A percentile compares a stretch with the other conserved stretches of the same genome.
Conservation (phyloP, 805 yeast genomes). For the Saccharomycopsis babjevae region DNA sequence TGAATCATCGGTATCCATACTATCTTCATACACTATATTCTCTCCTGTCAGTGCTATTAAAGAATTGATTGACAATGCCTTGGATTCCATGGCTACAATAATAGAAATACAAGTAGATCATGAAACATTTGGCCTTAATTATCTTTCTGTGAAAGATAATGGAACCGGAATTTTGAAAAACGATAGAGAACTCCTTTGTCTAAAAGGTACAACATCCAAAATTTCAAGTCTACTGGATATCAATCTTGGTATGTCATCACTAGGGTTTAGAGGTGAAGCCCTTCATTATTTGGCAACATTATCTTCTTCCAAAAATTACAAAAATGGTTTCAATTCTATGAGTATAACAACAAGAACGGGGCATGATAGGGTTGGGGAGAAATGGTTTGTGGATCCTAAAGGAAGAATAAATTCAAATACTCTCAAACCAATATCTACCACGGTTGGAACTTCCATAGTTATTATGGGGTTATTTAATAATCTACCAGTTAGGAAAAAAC, state of each 20-base stretch:
- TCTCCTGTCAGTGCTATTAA: slow-evolving; percentile 30
- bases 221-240: slow-evolving; percentile 26
- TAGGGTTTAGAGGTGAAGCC: slow-evolving; percentile 46
- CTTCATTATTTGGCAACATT: slow-evolving; percentile 30
- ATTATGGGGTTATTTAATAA: slow-evolving; percentile 26
- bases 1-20: slow-evolving; percentile 10
- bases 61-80: slow-evolving; percentile 33
- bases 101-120: slow-evolving; percentile 31
- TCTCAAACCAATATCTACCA: slow-evolving; percentile 22
- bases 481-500: slow-evolving; percentile 27
- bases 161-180: slow-evolving; percentile 29
- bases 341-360: slow-evolving; percentile 26
- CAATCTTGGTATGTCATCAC: slow-evolving; percentile 21
- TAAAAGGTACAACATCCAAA: slow-evolving; percentile 35
- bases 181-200: slow-evolving; percentile 29
- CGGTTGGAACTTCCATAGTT: slow-evolving; percentile 29
- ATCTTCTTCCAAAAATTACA: slow-evolving; percentile 7
- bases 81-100: slow-evolving; percentile 29
- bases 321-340: slow-evolving; percentile 15
- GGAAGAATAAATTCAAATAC: slow-evolving; percentile 23
- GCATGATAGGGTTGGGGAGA: slow-evolving; percentile 26
- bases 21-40: slow-evolving; percentile 25
- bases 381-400: slow-evolving; percentile 27
- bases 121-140: slow-evolving; percentile 27
- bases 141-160: slow-evolving; percentile 29